Conservation (phyloP, 2,329 filamentous ascomycete species). For the Zarea fungicola region DNA sequence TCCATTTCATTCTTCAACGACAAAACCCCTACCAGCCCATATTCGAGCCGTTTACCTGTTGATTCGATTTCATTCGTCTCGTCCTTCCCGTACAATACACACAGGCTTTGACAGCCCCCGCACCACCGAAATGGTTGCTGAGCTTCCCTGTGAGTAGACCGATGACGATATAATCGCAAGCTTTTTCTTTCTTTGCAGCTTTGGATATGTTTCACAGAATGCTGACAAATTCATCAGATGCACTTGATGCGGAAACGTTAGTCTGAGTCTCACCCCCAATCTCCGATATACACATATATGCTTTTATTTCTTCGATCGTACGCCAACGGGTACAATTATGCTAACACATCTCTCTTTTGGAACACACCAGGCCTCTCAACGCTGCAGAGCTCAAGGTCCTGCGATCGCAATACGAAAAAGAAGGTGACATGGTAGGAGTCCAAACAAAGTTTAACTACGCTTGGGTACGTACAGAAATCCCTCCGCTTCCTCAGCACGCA, state of each 20-base stretch:
- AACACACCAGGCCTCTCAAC: constrained; percentile 84
- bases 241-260: constrained; percentile 93
- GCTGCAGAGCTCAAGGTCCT: constrained; percentile 88
- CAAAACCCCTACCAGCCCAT: background rate
- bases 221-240: constrained; percentile 55
- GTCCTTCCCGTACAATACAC: too few relatives aligned
- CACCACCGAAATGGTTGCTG: constrained; percentile 37
- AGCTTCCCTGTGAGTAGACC: constrained; percentile 47
- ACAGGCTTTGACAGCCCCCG: background rate
- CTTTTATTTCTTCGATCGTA: background rate
- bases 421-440: constrained; percentile 92
- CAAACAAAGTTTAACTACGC: constrained; percentile 99
- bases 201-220: constrained; percentile 15
- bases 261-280: constrained; percentile 29
- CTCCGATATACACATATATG: background rate
- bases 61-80: too few relatives aligned
- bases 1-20: background rate
- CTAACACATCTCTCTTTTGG: constrained; percentile 14
- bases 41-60: too few relatives aligned
- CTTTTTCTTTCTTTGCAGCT: background rate
- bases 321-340: constrained; percentile 9
- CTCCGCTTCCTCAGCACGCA: background rate
- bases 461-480: constrained; percentile 60
- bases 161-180: background rate
- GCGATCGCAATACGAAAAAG: constrained; percentile 91